phyloP scores from a whole-genome alignment of 345 rosid genomes.

The Eucalyptus melliodora region DNA sequence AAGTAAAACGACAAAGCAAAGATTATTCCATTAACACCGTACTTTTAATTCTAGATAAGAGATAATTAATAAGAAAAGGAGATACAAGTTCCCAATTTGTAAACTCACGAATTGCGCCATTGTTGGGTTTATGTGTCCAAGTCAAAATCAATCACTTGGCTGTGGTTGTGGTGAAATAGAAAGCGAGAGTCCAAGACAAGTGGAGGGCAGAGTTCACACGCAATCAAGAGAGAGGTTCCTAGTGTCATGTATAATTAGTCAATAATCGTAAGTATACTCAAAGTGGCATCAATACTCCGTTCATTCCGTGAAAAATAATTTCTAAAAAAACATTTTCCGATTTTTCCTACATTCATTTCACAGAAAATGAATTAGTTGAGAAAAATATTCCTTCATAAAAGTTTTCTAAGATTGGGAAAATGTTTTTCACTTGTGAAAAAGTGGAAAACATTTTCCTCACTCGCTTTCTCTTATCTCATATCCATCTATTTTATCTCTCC shows the following conservation, averaged over 20 bases:
- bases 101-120: background rate
- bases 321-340: rapidly evolving
- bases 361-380: too few relatives aligned
- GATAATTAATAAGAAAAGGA: background rate
- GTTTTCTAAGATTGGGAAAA: too few relatives aligned
- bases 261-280: background rate
- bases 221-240: background rate
- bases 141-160: background rate
- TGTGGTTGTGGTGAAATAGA: background rate
- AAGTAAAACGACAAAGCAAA: background rate
- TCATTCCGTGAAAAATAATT: too few relatives aligned
- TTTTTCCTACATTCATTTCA: too few relatives aligned
- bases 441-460: too few relatives aligned
- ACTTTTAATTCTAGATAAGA: background rate
- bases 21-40: background rate
- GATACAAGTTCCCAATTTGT: background rate
- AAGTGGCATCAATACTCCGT: background rate
- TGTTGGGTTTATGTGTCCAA: background rate
- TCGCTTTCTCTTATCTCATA: too few relatives aligned
- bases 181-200: background rate
- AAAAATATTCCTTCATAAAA: too few relatives aligned
- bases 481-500: too few relatives aligned
- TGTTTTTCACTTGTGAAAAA: too few relatives aligned
- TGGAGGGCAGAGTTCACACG: background rate
- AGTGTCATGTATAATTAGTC: background rate